These are phyloP conservation scores for Diaporthe sp. DNA, from an alignment of 2,329 filamentous ascomycete genomes.

Conservation along the genomic window DNA sequence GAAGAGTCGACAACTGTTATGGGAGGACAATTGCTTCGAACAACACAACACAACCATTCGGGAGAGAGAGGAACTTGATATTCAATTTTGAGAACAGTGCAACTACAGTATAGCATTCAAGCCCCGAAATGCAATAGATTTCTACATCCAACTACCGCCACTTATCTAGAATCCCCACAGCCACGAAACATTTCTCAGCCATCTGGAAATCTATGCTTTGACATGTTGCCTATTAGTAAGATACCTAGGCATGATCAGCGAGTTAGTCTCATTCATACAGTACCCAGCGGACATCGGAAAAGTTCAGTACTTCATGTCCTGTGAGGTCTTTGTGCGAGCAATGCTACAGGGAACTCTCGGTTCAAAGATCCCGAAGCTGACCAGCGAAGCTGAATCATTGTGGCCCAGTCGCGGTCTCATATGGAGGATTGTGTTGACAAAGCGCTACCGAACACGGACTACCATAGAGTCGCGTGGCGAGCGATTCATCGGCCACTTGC, in stretches of 20 bases:
- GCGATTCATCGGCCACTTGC: not conserved
- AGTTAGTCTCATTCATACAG: not conserved
- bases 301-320: not conserved
- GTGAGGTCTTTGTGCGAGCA: not conserved
- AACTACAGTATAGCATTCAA: not conserved
- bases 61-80: not conserved
- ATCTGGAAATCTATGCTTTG: not conserved
- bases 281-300: too few species aligned
- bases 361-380: too few species aligned
- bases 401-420: not conserved
- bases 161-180: not conserved
- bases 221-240: not conserved
- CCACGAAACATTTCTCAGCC: not conserved
- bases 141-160: not conserved
- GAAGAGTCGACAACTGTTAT: not conserved
- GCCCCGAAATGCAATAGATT: not conserved
- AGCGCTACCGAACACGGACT: too few species aligned
- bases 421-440: too few species aligned
- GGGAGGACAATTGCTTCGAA: not conserved
- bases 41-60: not conserved
- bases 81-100: not conserved
- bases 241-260: not conserved
- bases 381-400: not conserved
- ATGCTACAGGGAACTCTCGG: not conserved
- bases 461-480: too few species aligned